phyloP scores from a whole-genome alignment of 2,329 filamentous ascomycete species.

The Sporothrix euskadiensis region DNA sequence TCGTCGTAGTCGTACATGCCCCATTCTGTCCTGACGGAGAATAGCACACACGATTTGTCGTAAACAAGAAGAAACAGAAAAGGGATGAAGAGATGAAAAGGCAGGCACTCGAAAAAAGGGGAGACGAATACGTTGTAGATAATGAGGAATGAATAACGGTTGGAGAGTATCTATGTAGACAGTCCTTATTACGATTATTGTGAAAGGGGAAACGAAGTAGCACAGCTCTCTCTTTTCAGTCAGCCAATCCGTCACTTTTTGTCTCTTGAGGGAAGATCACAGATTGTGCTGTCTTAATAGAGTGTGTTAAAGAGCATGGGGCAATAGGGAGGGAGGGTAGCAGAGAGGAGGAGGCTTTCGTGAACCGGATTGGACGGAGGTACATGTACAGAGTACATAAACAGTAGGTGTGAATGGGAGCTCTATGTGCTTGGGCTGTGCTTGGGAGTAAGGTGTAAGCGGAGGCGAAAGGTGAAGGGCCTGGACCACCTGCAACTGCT shows the following conservation, averaged over 20 bases:
- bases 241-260: background rate
- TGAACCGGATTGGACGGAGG: constrained; percentile 4
- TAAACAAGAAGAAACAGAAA: background rate
- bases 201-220: background rate
- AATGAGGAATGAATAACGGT: background rate
- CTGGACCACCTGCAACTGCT: constrained; percentile 1
- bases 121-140: background rate
- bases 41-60: background rate
- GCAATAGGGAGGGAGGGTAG: background rate
- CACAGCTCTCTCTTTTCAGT: background rate
- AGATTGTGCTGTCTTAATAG: constrained; percentile 17
- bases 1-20: background rate
- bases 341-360: background rate
- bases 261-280: background rate
- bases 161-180: background rate
- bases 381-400: too few species aligned
- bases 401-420: background rate
- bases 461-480: background rate
- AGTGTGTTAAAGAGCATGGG: constrained; percentile 20
- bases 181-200: background rate
- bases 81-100: background rate
- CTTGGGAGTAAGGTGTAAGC: constrained; percentile 4
- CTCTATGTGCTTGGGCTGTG: background rate
- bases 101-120: background rate
- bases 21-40: background rate